Conservation (phyloP, 2,329 filamentous ascomycete species). For the Dactylellina sp. region DNA sequence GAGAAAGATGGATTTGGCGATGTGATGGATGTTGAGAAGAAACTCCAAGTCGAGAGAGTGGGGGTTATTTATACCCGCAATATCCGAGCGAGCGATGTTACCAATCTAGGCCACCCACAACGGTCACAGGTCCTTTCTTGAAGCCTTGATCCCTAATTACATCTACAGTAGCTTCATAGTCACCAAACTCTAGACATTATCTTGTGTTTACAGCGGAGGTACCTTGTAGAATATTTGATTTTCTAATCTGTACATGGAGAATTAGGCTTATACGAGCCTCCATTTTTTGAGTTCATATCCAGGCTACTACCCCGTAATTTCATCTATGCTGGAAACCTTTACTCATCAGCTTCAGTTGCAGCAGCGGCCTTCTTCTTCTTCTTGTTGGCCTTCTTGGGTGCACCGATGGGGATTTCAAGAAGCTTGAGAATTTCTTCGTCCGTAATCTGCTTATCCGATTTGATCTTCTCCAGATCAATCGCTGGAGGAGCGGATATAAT, state of each 20-base stretch:
- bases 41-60: slow-evolving; percentile 16
- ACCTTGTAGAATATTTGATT: slow-evolving; percentile 36
- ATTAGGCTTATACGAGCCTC: slow-evolving; percentile 17
- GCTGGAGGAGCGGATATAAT: slow-evolving; percentile 82
- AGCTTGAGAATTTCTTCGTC: slow-evolving; percentile 97
- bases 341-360: slow-evolving; percentile 30
- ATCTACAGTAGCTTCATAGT: slow-evolving; percentile 15
- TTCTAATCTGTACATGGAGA: slow-evolving; percentile 53
- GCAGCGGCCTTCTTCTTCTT: slow-evolving; percentile 83
- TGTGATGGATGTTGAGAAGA: slow-evolving; percentile 1
- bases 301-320: slow-evolving; percentile 4
- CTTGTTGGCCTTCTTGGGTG: slow-evolving; percentile 89
- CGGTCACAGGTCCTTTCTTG: slow-evolving; percentile 25
- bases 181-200: slow-evolving; percentile 2
- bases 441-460: slow-evolving; percentile 97
- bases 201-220: slow-evolving; percentile 39
- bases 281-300: slow-evolving; percentile 17
- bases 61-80: slow-evolving; percentile 48
- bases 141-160: slow-evolving; percentile 1
- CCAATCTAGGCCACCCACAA: slow-evolving; percentile 29
- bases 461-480: slow-evolving; percentile 82
- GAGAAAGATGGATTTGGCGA: slow-evolving; percentile 1
- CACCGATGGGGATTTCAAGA: slow-evolving; percentile 82
- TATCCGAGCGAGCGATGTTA: slow-evolving; percentile 17
- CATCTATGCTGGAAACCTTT: slow-evolving; percentile 4